Evolutionary conservation across 148 eudicot species (phyloP), one percentile per base, ranked within the genome.

Genomic region (Arbutus unedo): DNA sequence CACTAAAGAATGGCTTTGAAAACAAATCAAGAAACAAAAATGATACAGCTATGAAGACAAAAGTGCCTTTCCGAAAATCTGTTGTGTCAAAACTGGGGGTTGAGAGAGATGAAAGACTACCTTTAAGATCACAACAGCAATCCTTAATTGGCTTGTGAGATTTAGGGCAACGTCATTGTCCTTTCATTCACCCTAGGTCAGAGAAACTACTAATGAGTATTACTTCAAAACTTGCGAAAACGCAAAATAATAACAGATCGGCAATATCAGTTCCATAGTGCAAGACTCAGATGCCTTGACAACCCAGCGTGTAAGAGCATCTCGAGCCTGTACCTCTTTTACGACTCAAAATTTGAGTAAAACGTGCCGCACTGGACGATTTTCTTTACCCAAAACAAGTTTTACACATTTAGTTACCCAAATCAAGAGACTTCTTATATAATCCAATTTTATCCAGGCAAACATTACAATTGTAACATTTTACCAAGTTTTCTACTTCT

Each of bases 101-200:
- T 43, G 44, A 68, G 60, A 59, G 45, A 68, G 11, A 4, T 13
- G 74, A 53, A 55, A 77, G 54, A 31, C 21, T 18, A 73, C 72
- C 49, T 76, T 91, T 85, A 92, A 31, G 90, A 86, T 91, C 81
- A 94, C 95, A 14, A 84, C 87, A 56, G 89, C 96, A 38, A 81
- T 43, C 87, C 6, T 95, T 95, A 86, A 92, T 91, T 50, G 90
- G 82, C 88, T 84, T 66, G 94, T 86, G 53, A 94, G 90, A 81
- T 88, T 91, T 43, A 91, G 78, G 21, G 97, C 93, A 68, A 92
- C 88, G 73, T 71, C 87, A 79, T 91, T 90, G 75, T 87, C 93
- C 84, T 91, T 92, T 38, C 86, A 90, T 43, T 84, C 83, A 88
- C 16, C 87, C 86, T 49, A 90, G 87, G 81, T 92, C 93, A 76